Conservation (phyloP, 805 yeast genomes). For the Jamesozyma gamospora region DNA sequence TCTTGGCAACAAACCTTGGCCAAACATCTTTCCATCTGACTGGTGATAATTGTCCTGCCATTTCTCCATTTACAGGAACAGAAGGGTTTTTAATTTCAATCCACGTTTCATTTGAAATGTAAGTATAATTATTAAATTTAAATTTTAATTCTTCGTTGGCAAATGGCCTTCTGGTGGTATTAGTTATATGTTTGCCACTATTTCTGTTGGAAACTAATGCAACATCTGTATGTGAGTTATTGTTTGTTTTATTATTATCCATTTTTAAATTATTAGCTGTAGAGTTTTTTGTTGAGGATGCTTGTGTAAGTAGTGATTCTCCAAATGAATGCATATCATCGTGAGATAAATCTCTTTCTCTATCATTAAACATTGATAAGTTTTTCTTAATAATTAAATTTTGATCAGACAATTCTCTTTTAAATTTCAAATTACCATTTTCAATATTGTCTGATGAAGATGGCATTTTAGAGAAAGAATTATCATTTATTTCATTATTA, state of each 20-base stretch:
- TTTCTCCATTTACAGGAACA: constrained; percentile 44
- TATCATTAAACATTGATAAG: constrained; percentile 4
- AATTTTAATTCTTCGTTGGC: constrained; percentile 3
- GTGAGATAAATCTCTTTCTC: neutral
- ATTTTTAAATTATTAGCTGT: neutral
- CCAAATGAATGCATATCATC: constrained; percentile 5
- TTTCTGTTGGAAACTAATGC: neutral
- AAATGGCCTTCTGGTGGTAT: neutral
- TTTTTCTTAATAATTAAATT: constrained; percentile 8
- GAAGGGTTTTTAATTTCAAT: constrained; percentile 71
- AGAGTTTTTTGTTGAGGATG: neutral
- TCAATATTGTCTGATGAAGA: neutral
- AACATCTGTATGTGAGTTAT: neutral
- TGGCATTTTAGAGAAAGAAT: neutral
- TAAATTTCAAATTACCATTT: neutral
- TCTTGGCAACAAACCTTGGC: constrained; percentile 57
- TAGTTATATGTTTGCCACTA: neutral
- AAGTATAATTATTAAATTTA: constrained; percentile 1
- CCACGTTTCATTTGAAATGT: constrained; percentile 34
- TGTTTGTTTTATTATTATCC: neutral
- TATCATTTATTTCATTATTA: neutral
- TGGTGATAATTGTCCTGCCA: constrained; percentile 47
- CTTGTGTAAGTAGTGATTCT: neutral
- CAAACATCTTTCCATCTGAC: constrained; percentile 91
- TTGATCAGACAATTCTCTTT: neutral